Base-by-base conservation (phyloP, 192 early-diverging fungal species). In the Entomortierella chlamydospora region DNA sequence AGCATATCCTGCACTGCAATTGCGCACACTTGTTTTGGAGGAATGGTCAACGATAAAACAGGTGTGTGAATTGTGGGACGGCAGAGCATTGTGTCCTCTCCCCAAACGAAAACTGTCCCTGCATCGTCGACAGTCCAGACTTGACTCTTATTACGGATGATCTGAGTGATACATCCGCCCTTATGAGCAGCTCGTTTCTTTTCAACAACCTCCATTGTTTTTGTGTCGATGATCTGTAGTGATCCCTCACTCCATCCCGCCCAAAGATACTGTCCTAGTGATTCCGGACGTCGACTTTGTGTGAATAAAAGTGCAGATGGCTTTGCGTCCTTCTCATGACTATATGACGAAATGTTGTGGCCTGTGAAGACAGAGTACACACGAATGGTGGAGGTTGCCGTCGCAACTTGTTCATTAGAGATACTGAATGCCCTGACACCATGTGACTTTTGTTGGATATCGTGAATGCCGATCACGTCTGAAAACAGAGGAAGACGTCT, bases 121-220 rank as follows among this genome's bases (percentile, higher is more conserved):
- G 68, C 84, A 22, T 91, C 91, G 57, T 94, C 93, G 10, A 92
- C 57, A 10, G 91, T 92, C 89, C 90, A 92, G 61, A 94, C 76
- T 42, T 90, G 80, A 18, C 70, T 63, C 43, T 84, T 84, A 30
- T 81, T 65, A 8, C 87, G 83, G 51, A 94, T 69, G 29, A 94
- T 90, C 52, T 94, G 91, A 8, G 64, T 68, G 22, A 83, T 78
- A 10, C 81, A 66, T 1, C 76, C 76, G 13, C 68, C 67, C 23
- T 66, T 64, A 22, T 79, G 76, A 22, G 68, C 58, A 5, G 76
- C 76, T 1, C 76, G 54, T 39, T 70, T 69, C 76, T 79, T 79
- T 42, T 79, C 76, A 22, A 79, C 63, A 17, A 79, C 76, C 20
- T 79, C 76, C 31, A 31, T 63, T 20, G 76, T 79, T 53, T 57